phyloP scores from a whole-genome alignment of 495 filamentous ascomycete species.

The Usnea hakonensis region DNA sequence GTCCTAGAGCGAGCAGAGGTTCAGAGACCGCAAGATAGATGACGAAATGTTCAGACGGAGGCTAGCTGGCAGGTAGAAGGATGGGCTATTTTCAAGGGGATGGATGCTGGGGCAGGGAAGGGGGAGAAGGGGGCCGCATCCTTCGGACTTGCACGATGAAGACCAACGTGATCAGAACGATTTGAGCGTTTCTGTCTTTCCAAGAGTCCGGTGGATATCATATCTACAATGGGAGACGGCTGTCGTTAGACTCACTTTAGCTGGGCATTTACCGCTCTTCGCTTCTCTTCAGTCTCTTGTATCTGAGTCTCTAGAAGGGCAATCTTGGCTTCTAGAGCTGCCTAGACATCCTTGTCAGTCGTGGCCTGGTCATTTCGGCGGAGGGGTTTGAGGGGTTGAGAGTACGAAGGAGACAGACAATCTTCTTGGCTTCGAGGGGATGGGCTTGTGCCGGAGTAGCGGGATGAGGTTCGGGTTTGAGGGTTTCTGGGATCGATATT shows the following conservation, averaged over 20 bases:
- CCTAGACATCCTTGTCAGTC: not conserved
- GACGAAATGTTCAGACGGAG: not conserved
- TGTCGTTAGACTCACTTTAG: constrained; percentile 31
- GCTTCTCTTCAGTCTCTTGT: constrained; percentile 27
- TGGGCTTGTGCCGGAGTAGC: not conserved
- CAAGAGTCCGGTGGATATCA: too few species aligned
- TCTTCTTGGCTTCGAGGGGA: constrained; percentile 18
- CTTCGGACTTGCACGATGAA: not conserved
- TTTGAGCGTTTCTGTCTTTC: too few species aligned
- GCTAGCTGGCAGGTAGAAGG: not conserved
- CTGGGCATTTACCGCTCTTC: constrained; percentile 29
- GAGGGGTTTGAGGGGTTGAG: not conserved
- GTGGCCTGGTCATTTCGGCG: not conserved
- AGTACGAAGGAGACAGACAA: not conserved
- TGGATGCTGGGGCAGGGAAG: not conserved
- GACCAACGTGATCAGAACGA: not conserved
- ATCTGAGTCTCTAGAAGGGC: constrained; percentile 32
- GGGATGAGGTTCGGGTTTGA: not conserved
- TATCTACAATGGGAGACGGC: not conserved
- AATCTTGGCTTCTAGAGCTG: constrained; percentile 34
- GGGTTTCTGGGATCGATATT: not conserved
- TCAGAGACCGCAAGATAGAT: constrained; percentile 6
- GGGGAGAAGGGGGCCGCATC: not conserved
- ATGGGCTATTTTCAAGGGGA: too few species aligned
- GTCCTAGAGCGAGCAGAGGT: constrained; percentile 6